Conservation (phyloP, 2,329 filamentous ascomycete species). For the Chaetothyriales sp. region DNA sequence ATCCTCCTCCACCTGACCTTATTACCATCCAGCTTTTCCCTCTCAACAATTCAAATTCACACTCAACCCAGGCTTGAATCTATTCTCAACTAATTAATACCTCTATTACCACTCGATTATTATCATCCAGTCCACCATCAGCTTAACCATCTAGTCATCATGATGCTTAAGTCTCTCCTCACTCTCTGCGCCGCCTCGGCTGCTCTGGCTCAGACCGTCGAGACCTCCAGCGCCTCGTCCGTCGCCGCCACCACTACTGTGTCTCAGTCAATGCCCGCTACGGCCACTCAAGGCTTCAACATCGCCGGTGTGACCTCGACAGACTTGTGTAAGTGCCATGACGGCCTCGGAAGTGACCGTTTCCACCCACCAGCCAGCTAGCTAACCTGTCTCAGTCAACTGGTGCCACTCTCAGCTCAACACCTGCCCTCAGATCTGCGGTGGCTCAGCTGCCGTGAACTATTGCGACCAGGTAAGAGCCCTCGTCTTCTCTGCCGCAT, state of each 20-base stretch:
- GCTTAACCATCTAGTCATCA: slow-evolving; percentile 6
- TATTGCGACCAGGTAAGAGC: slow-evolving; percentile 41
- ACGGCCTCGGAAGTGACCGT: background rate
- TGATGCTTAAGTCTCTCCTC: slow-evolving; percentile 14
- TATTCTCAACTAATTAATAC: background rate
- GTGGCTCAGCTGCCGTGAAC: slow-evolving; percentile 35
- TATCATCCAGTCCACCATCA: background rate
- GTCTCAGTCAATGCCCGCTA: slow-evolving; percentile 16
- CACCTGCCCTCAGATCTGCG: slow-evolving; percentile 46
- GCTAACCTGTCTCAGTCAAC: slow-evolving; percentile 21
- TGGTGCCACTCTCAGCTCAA: slow-evolving; percentile 47
- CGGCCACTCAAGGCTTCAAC: slow-evolving; percentile 14
- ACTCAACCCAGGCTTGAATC: background rate
- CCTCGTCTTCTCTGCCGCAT: background rate
- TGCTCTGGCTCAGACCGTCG: slow-evolving; percentile 11
- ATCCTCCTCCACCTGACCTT: background rate
- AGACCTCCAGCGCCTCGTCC: slow-evolving; percentile 14
- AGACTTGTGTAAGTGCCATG: slow-evolving; percentile 11
- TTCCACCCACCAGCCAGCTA: too few relatives aligned
- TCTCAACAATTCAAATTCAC: slow-evolving; percentile 9
- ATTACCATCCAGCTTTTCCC: background rate
- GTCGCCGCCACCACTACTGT: slow-evolving; percentile 15
- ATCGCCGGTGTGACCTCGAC: slow-evolving; percentile 6
- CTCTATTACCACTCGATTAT: background rate
- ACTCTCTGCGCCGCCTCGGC: slow-evolving; percentile 8